Evolutionary conservation across 2,329 filamentous ascomycete genomes (phyloP).

Genomic region (Stagonosporopsis chrysanthemi): DNA sequence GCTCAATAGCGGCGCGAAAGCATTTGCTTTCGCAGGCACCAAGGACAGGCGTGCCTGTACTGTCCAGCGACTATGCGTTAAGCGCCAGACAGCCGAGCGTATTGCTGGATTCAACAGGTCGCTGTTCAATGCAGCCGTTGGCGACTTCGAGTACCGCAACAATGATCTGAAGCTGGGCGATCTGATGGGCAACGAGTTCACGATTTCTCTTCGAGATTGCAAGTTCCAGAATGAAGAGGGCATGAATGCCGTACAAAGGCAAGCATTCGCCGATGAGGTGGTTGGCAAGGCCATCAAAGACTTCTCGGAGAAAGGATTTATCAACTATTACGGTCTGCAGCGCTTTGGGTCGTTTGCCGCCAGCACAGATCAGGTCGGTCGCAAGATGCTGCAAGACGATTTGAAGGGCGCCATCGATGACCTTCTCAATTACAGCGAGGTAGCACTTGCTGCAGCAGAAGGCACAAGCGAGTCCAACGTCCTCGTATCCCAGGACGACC

Average conservation of each 20-base stretch:
- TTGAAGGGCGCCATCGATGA: slow-evolving; percentile 80
- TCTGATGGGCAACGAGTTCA: slow-evolving; percentile 88
- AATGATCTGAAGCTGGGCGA: slow-evolving; percentile 81
- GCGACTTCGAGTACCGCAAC: slow-evolving; percentile 80
- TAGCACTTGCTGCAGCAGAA: slow-evolving; percentile 65
- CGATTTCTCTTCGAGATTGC: slow-evolving; percentile 89
- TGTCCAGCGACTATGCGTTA: slow-evolving; percentile 78
- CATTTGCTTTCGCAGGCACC: slow-evolving; percentile 84
- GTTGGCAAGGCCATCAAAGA: slow-evolving; percentile 69
- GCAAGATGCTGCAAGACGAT: slow-evolving; percentile 81
- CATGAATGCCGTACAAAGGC: slow-evolving; percentile 42
- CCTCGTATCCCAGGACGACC: slow-evolving; percentile 75
- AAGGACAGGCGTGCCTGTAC: slow-evolving; percentile 91
- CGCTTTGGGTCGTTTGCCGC: slow-evolving; percentile 89
- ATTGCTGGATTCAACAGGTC: slow-evolving; percentile 69
- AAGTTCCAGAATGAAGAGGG: slow-evolving; percentile 62
- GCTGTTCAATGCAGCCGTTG: slow-evolving; percentile 70
- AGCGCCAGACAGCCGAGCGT: slow-evolving; percentile 66
- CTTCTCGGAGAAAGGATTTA: slow-evolving; percentile 78
- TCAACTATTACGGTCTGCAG: slow-evolving; percentile 99
- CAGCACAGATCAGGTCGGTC: slow-evolving; percentile 84
- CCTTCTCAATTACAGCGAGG: slow-evolving; percentile 75
- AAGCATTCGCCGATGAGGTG: slow-evolving; percentile 58
- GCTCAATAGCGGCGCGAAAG: slow-evolving; percentile 72
- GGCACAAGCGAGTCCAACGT: slow-evolving; percentile 46